phyloP scores from a whole-genome alignment of 179 eudicot species.

The Beta corolliflora region DNA sequence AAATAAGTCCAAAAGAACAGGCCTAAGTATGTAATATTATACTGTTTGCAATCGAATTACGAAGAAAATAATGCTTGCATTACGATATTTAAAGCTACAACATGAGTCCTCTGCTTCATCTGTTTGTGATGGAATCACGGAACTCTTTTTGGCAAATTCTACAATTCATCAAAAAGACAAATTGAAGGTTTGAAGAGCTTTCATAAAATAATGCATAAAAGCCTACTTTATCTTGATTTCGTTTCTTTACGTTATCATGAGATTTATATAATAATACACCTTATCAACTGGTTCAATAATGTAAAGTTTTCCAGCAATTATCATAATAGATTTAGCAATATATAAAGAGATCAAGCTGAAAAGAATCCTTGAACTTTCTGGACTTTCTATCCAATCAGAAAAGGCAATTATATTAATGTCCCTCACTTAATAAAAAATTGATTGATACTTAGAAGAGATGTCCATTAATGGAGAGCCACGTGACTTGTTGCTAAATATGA shows the following conservation, averaged over 20 bases:
- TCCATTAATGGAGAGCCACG: slow-evolving; percentile 1
- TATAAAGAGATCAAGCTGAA: not conserved
- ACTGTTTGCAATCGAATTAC: too few relatives aligned
- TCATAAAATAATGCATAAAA: not conserved
- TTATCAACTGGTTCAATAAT: not conserved
- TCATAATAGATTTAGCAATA: not conserved
- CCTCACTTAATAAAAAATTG: not conserved
- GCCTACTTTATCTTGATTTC: not conserved
- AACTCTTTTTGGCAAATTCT: too few relatives aligned
- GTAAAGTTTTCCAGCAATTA: not conserved
- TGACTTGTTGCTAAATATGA: not conserved
- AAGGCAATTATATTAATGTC: too few relatives aligned
- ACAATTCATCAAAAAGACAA: not conserved
- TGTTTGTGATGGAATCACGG: too few relatives aligned
- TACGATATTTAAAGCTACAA: too few relatives aligned
- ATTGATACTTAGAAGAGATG: slow-evolving; percentile 1
- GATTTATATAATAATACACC: not conserved
- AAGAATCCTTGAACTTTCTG: not conserved
- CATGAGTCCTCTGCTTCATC: too few relatives aligned
- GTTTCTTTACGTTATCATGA: not conserved
- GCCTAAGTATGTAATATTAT: too few relatives aligned
- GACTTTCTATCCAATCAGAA: not conserved
- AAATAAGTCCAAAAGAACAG: too few relatives aligned
- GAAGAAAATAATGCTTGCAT: too few relatives aligned
- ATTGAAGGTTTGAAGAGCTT: not conserved